Evolutionary conservation across 306 rosid species (phyloP).

Genomic region (Vachellia collinsii): DNA sequence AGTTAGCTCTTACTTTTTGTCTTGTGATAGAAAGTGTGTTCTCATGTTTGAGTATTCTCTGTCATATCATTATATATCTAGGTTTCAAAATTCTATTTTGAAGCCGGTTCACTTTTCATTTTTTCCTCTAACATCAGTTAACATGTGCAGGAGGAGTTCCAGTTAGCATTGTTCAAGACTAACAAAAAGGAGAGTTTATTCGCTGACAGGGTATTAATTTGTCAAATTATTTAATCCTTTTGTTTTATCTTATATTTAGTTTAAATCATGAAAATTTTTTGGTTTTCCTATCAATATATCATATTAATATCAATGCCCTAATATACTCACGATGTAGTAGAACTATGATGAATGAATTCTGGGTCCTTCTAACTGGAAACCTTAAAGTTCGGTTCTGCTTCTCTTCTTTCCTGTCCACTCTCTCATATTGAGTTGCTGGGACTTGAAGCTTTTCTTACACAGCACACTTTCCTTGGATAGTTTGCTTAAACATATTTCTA

Average conservation of each 20-base stretch:
- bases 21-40: slow-evolving; percentile 3
- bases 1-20: not conserved
- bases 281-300: not conserved
- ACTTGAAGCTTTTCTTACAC: not conserved
- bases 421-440: not conserved
- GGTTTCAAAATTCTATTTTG: not conserved
- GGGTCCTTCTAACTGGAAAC: slow-evolving; percentile 10
- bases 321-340: not conserved
- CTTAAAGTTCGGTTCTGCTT: not conserved
- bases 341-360: not conserved
- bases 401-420: not conserved
- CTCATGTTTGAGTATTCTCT: slow-evolving; percentile 1
- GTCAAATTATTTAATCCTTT: not conserved
- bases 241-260: slow-evolving; percentile 8
- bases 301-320: not conserved
- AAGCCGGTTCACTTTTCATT: slow-evolving; percentile 19
- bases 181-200: slow-evolving; percentile 96
- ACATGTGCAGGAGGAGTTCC: slow-evolving; percentile 88
- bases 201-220: slow-evolving; percentile 83
- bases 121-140: not conserved
- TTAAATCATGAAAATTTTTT: slow-evolving; percentile 12
- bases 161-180: slow-evolving; percentile 94
- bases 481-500: not conserved
- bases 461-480: not conserved
- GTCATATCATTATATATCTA: not conserved